Conservation (phyloP, 129 eudicot genomes). For the Lactuca sativa region DNA sequence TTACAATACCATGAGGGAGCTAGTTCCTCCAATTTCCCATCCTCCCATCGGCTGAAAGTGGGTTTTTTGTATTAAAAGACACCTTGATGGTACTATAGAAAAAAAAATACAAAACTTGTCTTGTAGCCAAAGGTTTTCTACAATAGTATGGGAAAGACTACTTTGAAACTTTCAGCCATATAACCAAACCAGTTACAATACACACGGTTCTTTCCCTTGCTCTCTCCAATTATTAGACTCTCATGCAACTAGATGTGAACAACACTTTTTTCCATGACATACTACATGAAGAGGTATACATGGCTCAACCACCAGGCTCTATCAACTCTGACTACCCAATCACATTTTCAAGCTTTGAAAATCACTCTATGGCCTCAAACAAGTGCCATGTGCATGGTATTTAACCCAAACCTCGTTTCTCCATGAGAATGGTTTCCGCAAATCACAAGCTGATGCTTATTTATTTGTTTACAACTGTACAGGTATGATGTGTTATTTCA, state of each 20-base stretch:
- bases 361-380: neutral
- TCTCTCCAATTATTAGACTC: neutral
- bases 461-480: neutral
- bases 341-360: neutral
- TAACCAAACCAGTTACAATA: neutral
- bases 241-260: too few species aligned
- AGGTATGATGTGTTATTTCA: neutral
- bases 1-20: too few species aligned
- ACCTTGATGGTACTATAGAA: neutral
- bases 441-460: neutral
- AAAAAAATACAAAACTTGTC: constrained; percentile 1
- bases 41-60: neutral
- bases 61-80: too few species aligned
- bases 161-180: neutral
- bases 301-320: neutral
- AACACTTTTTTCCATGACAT: too few species aligned
- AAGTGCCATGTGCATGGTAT: neutral
- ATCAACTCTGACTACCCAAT: neutral
- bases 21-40: neutral
- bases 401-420: neutral
- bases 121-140: neutral
- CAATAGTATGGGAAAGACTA: neutral
- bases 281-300: too few species aligned
- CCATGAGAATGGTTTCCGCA: neutral
- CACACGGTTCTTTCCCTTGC: too few species aligned